Evolutionary conservation across 2,329 filamentous ascomycete genomes (phyloP).

Genomic region (Aspergillus sp.): DNA sequence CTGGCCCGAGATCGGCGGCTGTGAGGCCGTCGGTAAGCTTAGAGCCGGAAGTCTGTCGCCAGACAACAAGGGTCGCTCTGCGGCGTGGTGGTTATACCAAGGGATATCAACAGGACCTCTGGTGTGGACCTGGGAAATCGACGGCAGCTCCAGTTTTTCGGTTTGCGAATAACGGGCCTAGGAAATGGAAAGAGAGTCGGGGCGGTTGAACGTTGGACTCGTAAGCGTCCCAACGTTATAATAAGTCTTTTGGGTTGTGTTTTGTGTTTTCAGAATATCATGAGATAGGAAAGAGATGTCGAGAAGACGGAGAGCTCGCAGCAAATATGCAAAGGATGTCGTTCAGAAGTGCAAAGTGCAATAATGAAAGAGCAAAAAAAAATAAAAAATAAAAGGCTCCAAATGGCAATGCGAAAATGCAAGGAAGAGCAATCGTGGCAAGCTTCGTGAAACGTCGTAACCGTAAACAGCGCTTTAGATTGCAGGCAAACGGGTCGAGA

Average conservation of each 20-base stretch:
- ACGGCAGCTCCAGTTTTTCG: constrained; percentile 94
- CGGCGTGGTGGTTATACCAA: constrained; percentile 68
- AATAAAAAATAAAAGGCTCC: constrained; percentile 10
- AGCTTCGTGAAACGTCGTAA: constrained; percentile 35
- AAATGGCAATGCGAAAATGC: constrained; percentile 27
- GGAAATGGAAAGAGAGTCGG: constrained; percentile 15
- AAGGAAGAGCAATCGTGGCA: constrained; percentile 28
- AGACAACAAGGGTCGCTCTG: constrained; percentile 65
- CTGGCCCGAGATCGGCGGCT: constrained; percentile 66
- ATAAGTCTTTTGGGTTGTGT: neutral
- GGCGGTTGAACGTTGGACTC: constrained; percentile 23
- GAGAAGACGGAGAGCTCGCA: neutral
- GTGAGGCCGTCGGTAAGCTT: constrained; percentile 65
- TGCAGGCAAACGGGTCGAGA: constrained; percentile 21
- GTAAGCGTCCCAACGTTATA: constrained; percentile 21
- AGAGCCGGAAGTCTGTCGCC: constrained; percentile 72
- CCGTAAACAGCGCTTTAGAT: constrained; percentile 27
- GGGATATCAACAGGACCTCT: constrained; percentile 70
- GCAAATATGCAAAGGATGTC: constrained; percentile 11
- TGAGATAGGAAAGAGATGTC: constrained; percentile 13
- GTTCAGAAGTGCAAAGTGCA: constrained; percentile 3
- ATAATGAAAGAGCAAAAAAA: neutral
- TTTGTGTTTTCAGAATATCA: constrained; percentile 11
- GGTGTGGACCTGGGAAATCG: constrained; percentile 79
- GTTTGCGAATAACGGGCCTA: constrained; percentile 49